Evolutionary conservation across 805 yeast species (phyloP), one percentile per base, ranked within the genome.

Genomic region (Tetrapisispora taiwanensis): DNA sequence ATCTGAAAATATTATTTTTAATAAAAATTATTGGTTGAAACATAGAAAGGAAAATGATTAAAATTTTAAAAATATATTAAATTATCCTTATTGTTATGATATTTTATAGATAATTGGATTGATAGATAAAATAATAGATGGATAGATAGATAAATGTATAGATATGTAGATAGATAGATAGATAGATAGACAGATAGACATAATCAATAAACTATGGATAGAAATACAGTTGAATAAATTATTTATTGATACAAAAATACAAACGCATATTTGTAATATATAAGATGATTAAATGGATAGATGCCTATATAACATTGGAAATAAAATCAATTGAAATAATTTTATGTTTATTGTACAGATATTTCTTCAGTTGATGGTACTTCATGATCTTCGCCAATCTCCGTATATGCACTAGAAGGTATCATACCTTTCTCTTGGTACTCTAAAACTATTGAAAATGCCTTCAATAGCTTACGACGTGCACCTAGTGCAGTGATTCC

Each of bases 401-500:
- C 26, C 8, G 32, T 18, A 31, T 19, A 58, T 13, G 62, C 62
- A 40, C 51, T 40, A 30, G 50, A 44, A 41, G 60, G 66, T 34
- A 67, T 65, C 33, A 58, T 44, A 6, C 70, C 69, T 7, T 58
- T 62, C 46, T 69, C 74, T 52, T 71, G 71, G 38, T 72, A 70
- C 31, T 74, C 81, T 56, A 77, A 78, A 37, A 90, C 95, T 45
- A 80, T 81, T 48, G 79, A 84, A 68, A 92, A 92, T 31, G 95
- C 94, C 68, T 92, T 92, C 55, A 92, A 68, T 62, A 92, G 74
- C 67, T 92, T 92, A 46, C 97, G 76, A 50, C 99, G 73, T 0
- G 99, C 99, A 7, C 99, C 99, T 52, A 92, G 72, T 0, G 98
- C 97, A 52, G 79, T 76, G 34, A 92, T 96, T 7, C 99, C 99